These are phyloP conservation scores for Coniochaeta sp. DNA, from an alignment of 2,329 filamentous ascomycete genomes.

Conservation along the genomic window DNA sequence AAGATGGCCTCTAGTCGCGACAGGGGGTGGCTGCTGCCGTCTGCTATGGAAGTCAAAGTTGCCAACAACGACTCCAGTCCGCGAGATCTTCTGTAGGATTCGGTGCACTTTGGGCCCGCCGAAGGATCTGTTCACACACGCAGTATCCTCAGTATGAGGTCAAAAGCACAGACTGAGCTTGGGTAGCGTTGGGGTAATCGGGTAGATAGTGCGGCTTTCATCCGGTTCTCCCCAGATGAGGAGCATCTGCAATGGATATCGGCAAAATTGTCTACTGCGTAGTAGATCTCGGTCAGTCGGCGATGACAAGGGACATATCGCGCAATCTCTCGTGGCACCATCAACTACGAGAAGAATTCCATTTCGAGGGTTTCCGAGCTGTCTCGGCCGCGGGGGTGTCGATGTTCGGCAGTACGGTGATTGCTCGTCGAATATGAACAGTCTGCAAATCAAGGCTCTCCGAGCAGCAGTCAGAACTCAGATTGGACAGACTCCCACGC, in stretches of 20 bases:
- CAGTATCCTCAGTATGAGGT: not conserved
- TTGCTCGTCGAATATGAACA: constrained; percentile 9
- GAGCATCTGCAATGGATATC: not conserved
- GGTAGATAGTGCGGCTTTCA: not conserved
- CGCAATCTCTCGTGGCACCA: constrained; percentile 2
- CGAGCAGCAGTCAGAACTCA: constrained; percentile 14
- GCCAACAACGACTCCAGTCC: no score
- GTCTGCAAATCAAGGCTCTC: constrained; percentile 12
- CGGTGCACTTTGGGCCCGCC: not conserved
- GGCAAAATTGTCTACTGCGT: constrained; percentile 2
- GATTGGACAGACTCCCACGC: constrained; percentile 21
- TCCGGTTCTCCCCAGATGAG: constrained; percentile 1
- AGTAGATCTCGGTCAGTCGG: constrained; percentile 6
- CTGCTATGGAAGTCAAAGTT: not conserved
- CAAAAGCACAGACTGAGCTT: not conserved
- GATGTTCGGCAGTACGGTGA: not conserved
- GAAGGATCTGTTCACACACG: not conserved
- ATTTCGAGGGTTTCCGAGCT: constrained; percentile 9
- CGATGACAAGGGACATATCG: constrained; percentile 1
- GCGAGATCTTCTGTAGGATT: no score
- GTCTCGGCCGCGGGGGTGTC: not conserved
- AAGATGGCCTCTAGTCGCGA: not conserved
- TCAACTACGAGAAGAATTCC: constrained; percentile 7
- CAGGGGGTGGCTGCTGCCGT: not conserved
- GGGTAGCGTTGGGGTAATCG: not conserved